phyloP scores from a whole-genome alignment of 1,284 basidiomycete genomes.

The Ustilago lituana region DNA sequence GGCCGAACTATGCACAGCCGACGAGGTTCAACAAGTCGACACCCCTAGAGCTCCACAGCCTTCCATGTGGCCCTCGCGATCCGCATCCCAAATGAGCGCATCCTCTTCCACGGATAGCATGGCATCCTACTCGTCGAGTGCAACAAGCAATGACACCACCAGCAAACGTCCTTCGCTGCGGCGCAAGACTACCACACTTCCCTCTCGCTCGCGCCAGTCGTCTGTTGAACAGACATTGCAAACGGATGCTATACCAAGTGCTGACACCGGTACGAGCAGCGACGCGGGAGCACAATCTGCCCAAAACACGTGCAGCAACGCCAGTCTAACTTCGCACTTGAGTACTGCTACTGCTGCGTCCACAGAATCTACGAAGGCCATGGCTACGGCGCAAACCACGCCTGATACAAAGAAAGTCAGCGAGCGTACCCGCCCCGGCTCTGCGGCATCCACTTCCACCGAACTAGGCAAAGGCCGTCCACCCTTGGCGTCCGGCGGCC shows the following conservation, averaged over 20 bases:
- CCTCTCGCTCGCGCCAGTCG: constrained; percentile 37
- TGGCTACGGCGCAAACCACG: not conserved
- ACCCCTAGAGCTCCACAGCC: constrained; percentile 23
- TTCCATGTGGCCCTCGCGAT: constrained; percentile 20
- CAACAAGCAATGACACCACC: not conserved
- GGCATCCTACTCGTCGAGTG: constrained; percentile 7
- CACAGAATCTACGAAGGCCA: not conserved
- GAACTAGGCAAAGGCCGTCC: constrained; percentile 21
- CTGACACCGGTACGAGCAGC: not conserved
- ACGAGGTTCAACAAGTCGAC: constrained; percentile 23
- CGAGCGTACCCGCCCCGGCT: not conserved
- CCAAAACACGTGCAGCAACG: too few species aligned
- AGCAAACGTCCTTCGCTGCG: constrained; percentile 21
- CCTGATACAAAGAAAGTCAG: not conserved
- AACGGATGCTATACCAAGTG: not conserved
- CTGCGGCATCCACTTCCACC: constrained; percentile 6
- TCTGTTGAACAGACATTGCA: constrained; percentile 30
- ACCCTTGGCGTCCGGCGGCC: constrained; percentile 4
- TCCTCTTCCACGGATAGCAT: constrained; percentile 29
- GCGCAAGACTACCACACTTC: constrained; percentile 33
- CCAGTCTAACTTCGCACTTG: too few species aligned
- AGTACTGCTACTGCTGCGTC: too few species aligned
- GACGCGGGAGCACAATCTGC: too few species aligned
- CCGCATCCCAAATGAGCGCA: constrained; percentile 17
- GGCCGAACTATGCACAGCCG: constrained; percentile 30